A percentile compares a stretch with the other conserved stretches of the same genome.
Conservation (phyloP, 306 rosid species). For the Rubus idaeus region DNA sequence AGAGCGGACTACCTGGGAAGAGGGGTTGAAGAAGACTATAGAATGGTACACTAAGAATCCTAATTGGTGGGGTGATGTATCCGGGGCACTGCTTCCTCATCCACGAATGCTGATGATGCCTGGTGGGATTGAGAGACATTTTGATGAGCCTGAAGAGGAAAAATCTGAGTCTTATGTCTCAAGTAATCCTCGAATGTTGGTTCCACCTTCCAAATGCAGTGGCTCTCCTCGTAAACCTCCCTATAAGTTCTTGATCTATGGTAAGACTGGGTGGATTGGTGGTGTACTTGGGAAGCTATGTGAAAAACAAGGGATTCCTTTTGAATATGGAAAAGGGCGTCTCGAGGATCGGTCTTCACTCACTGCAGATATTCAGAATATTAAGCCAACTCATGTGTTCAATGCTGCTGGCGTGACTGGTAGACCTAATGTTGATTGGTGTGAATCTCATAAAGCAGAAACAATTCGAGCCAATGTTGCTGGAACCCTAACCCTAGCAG, state of each 20-base stretch:
- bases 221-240: conserved; percentile 49
- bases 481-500: conserved; percentile 87
- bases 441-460: conserved; percentile 75
- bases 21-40: conserved; percentile 88
- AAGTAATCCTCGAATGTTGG: conserved; percentile 65
- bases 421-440: conserved; percentile 91
- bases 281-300: conserved; percentile 78
- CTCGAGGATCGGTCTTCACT: conserved; percentile 75
- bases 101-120: conserved; percentile 95
- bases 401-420: conserved; percentile 92
- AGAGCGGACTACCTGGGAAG: conserved; percentile 78
- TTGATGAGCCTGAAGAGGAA: conserved; percentile 63
- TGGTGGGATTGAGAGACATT: conserved; percentile 72
- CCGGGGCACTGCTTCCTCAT: conserved; percentile 94
- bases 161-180: conserved; percentile 47
- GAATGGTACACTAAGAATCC: conserved; percentile 85
- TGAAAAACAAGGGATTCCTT: conserved; percentile 75
- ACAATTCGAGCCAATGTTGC: conserved; percentile 74
- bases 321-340: conserved; percentile 83
- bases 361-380: conserved; percentile 60
- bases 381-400: conserved; percentile 79
- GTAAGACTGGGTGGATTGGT: conserved; percentile 89
- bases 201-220: conserved; percentile 57
- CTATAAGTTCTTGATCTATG: conserved; percentile 73
- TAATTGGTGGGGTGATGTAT: conserved; percentile 92